Base-by-base conservation (phyloP, 2,329 filamentous ascomycete species). In the Didymella glomerata region DNA sequence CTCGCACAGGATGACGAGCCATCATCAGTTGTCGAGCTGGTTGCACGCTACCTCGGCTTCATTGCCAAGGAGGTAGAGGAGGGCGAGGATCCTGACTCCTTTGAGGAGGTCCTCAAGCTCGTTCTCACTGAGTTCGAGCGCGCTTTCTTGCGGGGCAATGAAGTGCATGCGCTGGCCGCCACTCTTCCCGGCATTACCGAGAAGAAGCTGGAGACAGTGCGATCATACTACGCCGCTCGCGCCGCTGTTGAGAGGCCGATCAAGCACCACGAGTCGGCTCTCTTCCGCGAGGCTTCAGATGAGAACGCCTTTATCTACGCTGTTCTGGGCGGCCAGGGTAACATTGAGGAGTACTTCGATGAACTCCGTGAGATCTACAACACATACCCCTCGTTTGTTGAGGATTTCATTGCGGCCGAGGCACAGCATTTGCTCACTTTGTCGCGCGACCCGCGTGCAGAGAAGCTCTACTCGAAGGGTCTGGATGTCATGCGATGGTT, bases 281-380 rank as follows among this genome's bases (percentile, higher is more conserved):
- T 99, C 46, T 87, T 97, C 74, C 87, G 95, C 68, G 94, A 95
- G 49, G 92, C 92, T 10, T 88, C 90, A 46, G 93, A 97, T 63
- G 89, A 87, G 62, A 88, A 89, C 55, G 93, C 93, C 54, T 89
- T 87, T 69, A 86, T 99, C 60, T 99, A 97, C 82, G 93, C 89
- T 66, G 93, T 99, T 62, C 97, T 98, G 68, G 95, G 95, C 60
- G 95, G 95, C 7, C 95, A 99, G 78, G 95, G 95, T 70, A 99
- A 99, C 79, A 98, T 99, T 65, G 94, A 99, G 80, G 96, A 99
- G 81, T 99, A 99, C 81, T 99, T 99, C 73, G 94, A 99, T 68
- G 95, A 99, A 82, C 86, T 99, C 63, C 89, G 95, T 56, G 90
- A 96, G 77, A 86, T 98, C 58, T 94, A 94, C 82, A 88, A 84